phyloP scores from a whole-genome alignment of 805 yeast species.

The Hanseniaspora thailandica region DNA sequence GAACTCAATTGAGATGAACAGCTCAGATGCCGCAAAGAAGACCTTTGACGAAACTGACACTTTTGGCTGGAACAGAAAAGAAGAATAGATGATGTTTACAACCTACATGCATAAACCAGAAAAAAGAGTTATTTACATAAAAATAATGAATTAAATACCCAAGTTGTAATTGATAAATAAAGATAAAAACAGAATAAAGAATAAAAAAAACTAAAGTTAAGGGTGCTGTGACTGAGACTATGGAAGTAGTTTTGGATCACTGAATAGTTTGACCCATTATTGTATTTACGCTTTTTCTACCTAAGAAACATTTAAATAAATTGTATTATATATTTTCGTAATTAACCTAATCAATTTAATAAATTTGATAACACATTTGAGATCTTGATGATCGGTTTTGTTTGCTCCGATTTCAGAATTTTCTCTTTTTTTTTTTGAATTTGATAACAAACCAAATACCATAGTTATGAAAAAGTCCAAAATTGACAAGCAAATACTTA shows the following conservation, averaged over 20 bases:
- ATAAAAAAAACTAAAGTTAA: background rate
- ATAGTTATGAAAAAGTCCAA: background rate
- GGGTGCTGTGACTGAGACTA: background rate
- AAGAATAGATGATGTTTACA: background rate
- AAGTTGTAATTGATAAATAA: constrained; percentile 1
- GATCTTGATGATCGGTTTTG: too few species aligned
- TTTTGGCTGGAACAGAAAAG: constrained; percentile 15
- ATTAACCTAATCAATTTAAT: too few species aligned
- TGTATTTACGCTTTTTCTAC: background rate
- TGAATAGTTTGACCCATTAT: background rate
- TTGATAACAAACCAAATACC: background rate
- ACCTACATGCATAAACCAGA: background rate
- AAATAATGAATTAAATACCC: background rate
- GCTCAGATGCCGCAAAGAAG: background rate
- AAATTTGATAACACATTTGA: too few species aligned
- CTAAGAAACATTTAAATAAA: background rate
- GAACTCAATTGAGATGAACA: background rate
- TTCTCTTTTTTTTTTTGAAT: background rate
- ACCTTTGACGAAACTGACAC: constrained; percentile 13
- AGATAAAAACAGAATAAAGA: background rate
- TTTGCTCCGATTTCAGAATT: too few species aligned
- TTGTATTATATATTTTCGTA: background rate
- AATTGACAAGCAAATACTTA: constrained; percentile 3
- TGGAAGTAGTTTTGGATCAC: background rate
- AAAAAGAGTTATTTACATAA: background rate